These are phyloP conservation scores for Ophiostoma angusticollis DNA, from an alignment of 2,329 filamentous ascomycete genomes.

Conservation along the genomic window DNA sequence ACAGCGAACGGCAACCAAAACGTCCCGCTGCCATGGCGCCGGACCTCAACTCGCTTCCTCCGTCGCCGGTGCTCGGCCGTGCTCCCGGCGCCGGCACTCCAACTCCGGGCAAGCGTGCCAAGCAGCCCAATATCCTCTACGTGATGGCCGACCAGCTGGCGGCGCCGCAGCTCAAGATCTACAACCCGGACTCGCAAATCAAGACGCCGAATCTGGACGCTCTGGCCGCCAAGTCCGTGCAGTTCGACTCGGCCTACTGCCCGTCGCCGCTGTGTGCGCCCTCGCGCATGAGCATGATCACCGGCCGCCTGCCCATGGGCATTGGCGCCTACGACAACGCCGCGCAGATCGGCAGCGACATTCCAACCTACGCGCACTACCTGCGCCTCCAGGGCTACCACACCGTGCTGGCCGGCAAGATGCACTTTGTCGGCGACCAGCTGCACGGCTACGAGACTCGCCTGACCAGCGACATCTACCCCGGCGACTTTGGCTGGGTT, in stretches of 20 bases:
- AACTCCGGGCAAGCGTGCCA: constrained; percentile 15
- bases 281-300: constrained; percentile 89
- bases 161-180: constrained; percentile 80
- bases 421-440: constrained; percentile 95
- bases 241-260: constrained; percentile 91
- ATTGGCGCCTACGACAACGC: constrained; percentile 91
- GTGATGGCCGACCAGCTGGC: constrained; percentile 97
- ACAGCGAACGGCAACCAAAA: constrained; percentile 1
- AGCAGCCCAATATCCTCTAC: constrained; percentile 66
- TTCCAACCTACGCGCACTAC: constrained; percentile 88
- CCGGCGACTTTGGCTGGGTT: constrained; percentile 85
- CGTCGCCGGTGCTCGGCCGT: constrained; percentile 29
- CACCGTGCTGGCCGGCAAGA: constrained; percentile 84
- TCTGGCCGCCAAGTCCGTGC: constrained; percentile 67
- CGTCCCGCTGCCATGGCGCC: constrained; percentile 48
- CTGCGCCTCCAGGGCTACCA: constrained; percentile 75
- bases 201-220: constrained; percentile 83
- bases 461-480: constrained; percentile 91
- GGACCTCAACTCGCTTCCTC: constrained; percentile 59
- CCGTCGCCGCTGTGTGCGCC: constrained; percentile 86
- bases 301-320: constrained; percentile 78
- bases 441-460: constrained; percentile 87
- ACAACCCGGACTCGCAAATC: constrained; percentile 79
- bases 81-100: background rate
- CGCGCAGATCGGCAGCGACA: constrained; percentile 67